Base-by-base conservation (phyloP, 306 rosid genomes). In the Acacia confusa region DNA sequence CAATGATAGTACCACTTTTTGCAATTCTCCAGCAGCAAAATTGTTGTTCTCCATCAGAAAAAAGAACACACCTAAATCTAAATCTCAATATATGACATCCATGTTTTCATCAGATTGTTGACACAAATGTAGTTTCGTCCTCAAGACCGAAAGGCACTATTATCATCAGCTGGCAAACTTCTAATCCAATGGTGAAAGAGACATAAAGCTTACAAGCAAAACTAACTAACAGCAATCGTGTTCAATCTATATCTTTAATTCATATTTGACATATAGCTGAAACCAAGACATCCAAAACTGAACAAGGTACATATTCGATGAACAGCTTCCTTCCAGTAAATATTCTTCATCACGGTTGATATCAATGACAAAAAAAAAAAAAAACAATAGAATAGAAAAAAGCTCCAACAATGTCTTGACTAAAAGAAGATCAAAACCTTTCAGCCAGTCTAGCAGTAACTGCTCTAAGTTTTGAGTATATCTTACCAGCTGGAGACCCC, bases 401-500 rank as follows among this genome's bases (percentile, higher is more conserved):
- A n/a, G 41, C 27, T 67, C 63, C 16, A 15, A 8, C 3, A 36
- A 77, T 69, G 50, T 30, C 44, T 67, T 48, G 38, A 48, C 25
- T 25, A 53, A 45, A 61, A 61, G 19, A 70, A 76, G 61, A 72
- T 88, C 88, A 94, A 88, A 94, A 91, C 86, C 92, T 88, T 82
- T 94, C 95, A 3, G 95, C 94, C 81, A 94, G 66, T 85, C 97
- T 94, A 22, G 95, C 90, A 60, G 95, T 85, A 44, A 94, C 95
- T 14, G 97, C 88, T 82, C 97, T 85, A 17, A 94, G 79, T 78
- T 92, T 94, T 60, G 98, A 94, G 79, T 94, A 92, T 0, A 94
- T 97, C 82, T 94, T 92, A 9, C 90, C 97, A 0, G 98, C 98
- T 0, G 97, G 98, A 57, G 98, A 94, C 30, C 97, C 97, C 75